These are phyloP conservation scores for Eimeria necatrix DNA, from an alignment of 169 alveolate genomes.

Conservation along the genomic window DNA sequence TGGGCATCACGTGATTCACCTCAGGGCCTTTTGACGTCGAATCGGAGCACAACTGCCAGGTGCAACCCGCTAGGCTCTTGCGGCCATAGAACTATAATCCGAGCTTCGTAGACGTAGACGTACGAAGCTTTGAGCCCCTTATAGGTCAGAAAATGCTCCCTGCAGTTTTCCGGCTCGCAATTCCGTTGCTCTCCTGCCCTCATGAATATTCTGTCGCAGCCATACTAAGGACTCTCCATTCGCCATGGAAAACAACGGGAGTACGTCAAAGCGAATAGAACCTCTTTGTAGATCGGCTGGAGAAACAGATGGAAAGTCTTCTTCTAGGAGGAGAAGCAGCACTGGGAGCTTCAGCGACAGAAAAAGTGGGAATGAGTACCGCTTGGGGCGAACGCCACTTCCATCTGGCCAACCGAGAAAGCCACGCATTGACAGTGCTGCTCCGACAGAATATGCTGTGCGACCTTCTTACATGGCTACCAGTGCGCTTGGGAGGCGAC, in stretches of 20 bases:
- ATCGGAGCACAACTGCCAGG: background rate
- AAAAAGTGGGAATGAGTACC: background rate
- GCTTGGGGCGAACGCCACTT: background rate
- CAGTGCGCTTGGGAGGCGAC: conserved; percentile 51
- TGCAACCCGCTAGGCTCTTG: background rate
- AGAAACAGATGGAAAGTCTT: background rate
- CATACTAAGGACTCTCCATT: background rate
- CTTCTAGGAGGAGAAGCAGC: background rate
- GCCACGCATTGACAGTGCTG: background rate
- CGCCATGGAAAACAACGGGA: background rate
- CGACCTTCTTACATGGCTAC: conserved; percentile 25
- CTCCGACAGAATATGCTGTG: background rate
- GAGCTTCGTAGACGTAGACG: background rate
- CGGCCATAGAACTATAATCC: background rate
- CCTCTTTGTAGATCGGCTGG: background rate
- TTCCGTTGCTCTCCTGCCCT: background rate
- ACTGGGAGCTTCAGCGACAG: background rate
- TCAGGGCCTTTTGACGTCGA: background rate
- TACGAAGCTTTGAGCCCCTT: background rate
- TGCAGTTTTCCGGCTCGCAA: background rate
- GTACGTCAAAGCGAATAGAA: background rate
- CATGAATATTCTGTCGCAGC: background rate
- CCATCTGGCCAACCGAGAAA: background rate
- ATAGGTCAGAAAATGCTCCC: background rate
- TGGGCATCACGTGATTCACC: background rate